Percentiles rank a stretch among this genome's conserved stretches.
Conservation (phyloP, 2,329 filamentous ascomycete genomes). For the Trichophaea hybrida region DNA sequence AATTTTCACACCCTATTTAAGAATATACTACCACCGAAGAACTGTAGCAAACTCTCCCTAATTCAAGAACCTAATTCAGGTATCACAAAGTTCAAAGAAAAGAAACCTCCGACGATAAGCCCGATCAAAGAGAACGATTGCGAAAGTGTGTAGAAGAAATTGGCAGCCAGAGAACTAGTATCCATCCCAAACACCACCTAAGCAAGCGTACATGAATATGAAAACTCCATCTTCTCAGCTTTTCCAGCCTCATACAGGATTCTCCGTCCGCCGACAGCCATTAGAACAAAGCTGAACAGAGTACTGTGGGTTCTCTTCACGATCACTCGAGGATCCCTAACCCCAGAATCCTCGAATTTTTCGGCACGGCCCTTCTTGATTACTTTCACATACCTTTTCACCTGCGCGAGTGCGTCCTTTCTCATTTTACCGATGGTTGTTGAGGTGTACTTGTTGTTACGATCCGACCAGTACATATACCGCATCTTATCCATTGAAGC, state of each 20-base stretch:
- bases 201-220: not conserved
- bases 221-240: too few species aligned
- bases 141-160: too few species aligned
- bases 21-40: too few species aligned
- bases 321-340: not conserved
- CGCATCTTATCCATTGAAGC: not conserved
- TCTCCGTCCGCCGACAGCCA: not conserved
- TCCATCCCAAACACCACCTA: too few species aligned
- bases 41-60: too few species aligned
- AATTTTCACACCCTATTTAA: too few species aligned
- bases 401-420: not conserved
- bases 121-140: too few species aligned
- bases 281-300: not conserved
- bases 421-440: not conserved
- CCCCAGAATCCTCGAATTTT: not conserved
- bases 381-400: not conserved
- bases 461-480: not conserved
- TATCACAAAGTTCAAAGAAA: too few species aligned
- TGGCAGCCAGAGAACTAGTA: too few species aligned
- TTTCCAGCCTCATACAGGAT: not conserved
- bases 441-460: not conserved
- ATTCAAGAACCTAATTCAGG: too few species aligned
- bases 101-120: too few species aligned
- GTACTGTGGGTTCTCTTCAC: not conserved
- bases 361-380: not conserved